Evolutionary conservation across 1,284 basidiomycete species (phyloP).

Genomic region (Boletus mariae): DNA sequence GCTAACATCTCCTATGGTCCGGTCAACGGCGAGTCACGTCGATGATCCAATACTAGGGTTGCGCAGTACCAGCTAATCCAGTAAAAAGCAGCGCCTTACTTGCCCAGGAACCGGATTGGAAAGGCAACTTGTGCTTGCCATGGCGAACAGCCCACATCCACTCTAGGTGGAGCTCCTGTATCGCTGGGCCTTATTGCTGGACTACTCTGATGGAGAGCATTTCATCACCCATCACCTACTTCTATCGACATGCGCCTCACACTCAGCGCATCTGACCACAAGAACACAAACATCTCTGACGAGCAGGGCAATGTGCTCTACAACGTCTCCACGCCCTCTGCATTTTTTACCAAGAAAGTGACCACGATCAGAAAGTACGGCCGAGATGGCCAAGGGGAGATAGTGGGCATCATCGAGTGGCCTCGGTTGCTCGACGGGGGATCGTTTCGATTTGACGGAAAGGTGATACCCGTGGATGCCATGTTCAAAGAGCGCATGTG

Average conservation of each 20-base stretch:
- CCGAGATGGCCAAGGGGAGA: neutral
- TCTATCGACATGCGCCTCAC: neutral
- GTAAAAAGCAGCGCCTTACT: too few relatives aligned
- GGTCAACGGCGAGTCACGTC: too few relatives aligned
- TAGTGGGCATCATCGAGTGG: neutral
- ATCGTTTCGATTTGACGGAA: neutral
- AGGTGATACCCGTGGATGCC: neutral
- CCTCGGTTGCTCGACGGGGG: neutral
- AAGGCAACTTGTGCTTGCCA: too few relatives aligned
- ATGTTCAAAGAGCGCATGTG: neutral
- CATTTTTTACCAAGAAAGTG: neutral
- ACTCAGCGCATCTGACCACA: neutral
- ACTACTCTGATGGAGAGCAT: too few relatives aligned
- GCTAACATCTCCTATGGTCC: too few relatives aligned
- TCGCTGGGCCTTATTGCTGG: too few relatives aligned
- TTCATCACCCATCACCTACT: too few relatives aligned
- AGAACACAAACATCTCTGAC: neutral
- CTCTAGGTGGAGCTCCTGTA: too few relatives aligned
- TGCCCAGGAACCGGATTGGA: too few relatives aligned
- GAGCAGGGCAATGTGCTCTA: neutral
- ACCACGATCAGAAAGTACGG: slow-evolving; percentile 1
- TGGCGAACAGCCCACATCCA: too few relatives aligned
- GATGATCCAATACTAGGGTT: too few relatives aligned
- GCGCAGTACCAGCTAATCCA: too few relatives aligned
- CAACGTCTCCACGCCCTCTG: neutral